Conservation (phyloP, 2,329 filamentous ascomycete species). For the Apiospora malaysiana region DNA sequence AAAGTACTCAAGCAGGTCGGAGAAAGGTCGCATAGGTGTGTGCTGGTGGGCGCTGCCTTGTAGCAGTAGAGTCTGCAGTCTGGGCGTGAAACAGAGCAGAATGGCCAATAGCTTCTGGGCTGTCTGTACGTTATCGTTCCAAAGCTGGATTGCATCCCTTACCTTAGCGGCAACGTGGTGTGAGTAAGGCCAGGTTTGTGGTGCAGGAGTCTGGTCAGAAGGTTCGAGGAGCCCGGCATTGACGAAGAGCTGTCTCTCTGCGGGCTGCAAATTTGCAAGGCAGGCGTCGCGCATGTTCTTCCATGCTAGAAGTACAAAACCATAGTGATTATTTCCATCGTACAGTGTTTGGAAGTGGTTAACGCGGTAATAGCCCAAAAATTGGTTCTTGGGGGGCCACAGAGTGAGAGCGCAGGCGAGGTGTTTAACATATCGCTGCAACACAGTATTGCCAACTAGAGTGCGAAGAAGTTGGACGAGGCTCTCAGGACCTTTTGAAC, state of each 20-base stretch:
- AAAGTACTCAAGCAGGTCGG: neutral
- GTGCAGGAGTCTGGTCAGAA: neutral
- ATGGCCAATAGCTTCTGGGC: neutral
- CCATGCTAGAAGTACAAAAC: neutral
- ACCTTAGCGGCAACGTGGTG: neutral
- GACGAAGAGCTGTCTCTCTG: neutral
- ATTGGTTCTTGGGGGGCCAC: neutral
- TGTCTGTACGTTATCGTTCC: neutral
- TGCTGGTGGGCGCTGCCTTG: neutral
- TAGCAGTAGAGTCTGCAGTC: neutral
- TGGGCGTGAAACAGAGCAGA: neutral
- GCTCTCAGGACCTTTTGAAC: neutral
- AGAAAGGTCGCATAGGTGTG: neutral
- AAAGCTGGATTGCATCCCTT: neutral
- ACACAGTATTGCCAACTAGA: neutral
- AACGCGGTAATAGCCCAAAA: too few relatives aligned
- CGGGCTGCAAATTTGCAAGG: neutral
- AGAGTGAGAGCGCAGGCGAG: neutral
- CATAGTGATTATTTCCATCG: too few relatives aligned
- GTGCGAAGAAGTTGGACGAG: neutral
- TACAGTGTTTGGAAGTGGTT: too few relatives aligned
- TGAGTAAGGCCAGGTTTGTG: neutral
- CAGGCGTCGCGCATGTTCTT: neutral
- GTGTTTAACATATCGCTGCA: neutral
- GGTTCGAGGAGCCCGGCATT: neutral